Percentiles rank a stretch among this genome's conserved stretches.
Evolutionary conservation across 2,329 filamentous ascomycete genomes (phyloP).

Genomic region (Colletotrichum horii): DNA sequence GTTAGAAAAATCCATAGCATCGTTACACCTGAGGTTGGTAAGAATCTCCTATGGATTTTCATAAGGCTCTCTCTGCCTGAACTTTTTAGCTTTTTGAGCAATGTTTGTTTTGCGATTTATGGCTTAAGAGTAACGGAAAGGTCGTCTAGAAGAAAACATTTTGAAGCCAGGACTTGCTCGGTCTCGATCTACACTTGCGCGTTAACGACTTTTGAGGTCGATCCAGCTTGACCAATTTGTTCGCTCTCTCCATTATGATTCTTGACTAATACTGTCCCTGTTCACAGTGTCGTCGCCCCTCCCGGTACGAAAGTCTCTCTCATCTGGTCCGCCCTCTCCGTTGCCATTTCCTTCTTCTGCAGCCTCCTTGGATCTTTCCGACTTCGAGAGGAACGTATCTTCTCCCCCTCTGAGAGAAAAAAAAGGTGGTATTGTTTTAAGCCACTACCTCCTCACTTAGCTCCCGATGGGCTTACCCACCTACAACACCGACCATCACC

Average conservation of each 20-base stretch:
- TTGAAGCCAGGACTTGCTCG: neutral
- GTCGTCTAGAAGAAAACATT: neutral
- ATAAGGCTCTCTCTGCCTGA: neutral
- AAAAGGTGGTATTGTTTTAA: neutral
- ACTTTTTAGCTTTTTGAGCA: neutral
- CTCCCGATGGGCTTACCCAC: neutral
- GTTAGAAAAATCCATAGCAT: neutral
- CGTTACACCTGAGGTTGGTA: constrained; percentile 12
- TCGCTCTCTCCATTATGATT: neutral
- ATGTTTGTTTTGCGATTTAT: neutral
- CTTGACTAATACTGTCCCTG: neutral
- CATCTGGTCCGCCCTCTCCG: neutral
- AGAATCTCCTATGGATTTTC: neutral
- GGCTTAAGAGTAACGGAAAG: neutral
- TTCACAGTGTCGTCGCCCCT: neutral
- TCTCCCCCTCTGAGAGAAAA: neutral
- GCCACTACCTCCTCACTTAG: neutral
- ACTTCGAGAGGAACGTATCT: neutral
- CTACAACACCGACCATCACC: neutral
- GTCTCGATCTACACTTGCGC: neutral
- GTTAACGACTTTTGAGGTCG: neutral
- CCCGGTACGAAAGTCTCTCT: neutral
- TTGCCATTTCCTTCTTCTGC: neutral
- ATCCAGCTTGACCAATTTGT: neutral
- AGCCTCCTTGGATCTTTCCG: neutral